phyloP scores from a whole-genome alignment of 2,329 filamentous ascomycete genomes.

The Aureobasidium leucospermi region DNA sequence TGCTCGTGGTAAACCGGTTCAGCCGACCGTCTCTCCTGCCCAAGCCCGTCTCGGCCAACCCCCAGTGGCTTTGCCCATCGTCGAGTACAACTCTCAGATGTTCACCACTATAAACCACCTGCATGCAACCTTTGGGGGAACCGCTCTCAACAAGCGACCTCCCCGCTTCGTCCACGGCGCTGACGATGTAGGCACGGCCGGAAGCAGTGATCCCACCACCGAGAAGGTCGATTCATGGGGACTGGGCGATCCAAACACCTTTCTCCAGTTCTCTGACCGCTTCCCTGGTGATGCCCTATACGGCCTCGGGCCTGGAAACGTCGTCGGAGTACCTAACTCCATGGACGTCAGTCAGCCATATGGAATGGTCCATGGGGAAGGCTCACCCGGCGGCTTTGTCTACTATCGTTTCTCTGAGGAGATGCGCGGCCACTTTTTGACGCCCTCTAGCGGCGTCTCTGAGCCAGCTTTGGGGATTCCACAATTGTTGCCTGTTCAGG shows the following conservation, averaged over 20 bases:
- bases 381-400: slow-evolving; percentile 71
- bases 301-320: slow-evolving; percentile 68
- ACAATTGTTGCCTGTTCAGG: slow-evolving; percentile 59
- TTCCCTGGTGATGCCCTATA: slow-evolving; percentile 67
- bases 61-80: slow-evolving; percentile 63
- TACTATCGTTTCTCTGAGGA: slow-evolving; percentile 72
- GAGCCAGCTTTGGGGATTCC: slow-evolving; percentile 68
- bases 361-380: slow-evolving; percentile 78
- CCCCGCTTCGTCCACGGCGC: slow-evolving; percentile 79
- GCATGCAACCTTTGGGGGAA: slow-evolving; percentile 66
- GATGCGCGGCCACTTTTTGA: slow-evolving; percentile 68
- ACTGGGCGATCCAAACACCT: slow-evolving; percentile 63
- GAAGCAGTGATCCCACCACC: slow-evolving; percentile 68
- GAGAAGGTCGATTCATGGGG: slow-evolving; percentile 80
- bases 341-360: slow-evolving; percentile 87
- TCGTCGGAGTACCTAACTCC: slow-evolving; percentile 70
- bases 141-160: slow-evolving; percentile 55
- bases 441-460: slow-evolving; percentile 51
- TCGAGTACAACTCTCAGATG: slow-evolving; percentile 81
- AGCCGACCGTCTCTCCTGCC: slow-evolving; percentile 46
- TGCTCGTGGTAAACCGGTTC: slow-evolving; percentile 67
- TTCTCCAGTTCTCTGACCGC: slow-evolving; percentile 70
- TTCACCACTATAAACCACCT: slow-evolving; percentile 72
- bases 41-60: slow-evolving; percentile 46
- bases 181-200: slow-evolving; percentile 69